A percentile compares a stretch with the other conserved stretches of the same genome.
Evolutionary conservation across 306 rosid genomes (phyloP).

Genomic region (Castanospermum australe): DNA sequence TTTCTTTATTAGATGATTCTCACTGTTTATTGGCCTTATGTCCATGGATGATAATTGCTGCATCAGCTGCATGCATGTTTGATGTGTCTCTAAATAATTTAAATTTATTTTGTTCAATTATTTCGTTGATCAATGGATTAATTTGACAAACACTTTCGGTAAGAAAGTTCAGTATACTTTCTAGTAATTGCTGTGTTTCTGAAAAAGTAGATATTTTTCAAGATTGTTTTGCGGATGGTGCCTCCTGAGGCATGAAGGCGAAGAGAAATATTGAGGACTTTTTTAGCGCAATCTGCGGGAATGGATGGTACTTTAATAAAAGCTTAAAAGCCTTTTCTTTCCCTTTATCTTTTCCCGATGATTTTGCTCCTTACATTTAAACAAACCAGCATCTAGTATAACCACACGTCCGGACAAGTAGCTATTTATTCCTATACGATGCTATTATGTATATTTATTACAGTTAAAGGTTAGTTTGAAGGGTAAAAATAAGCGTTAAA

Average conservation of each 20-base stretch:
- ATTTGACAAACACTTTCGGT: background rate
- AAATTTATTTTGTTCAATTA: background rate
- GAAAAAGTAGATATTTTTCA: background rate
- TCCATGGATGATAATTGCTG: background rate
- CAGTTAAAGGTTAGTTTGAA: no score
- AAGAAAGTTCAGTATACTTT: background rate
- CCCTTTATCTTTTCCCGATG: background rate
- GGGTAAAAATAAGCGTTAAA: no score
- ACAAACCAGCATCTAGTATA: background rate
- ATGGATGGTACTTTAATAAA: background rate
- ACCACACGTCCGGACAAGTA: no score
- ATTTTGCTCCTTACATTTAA: background rate
- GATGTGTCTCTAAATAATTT: slow-evolving; percentile 8
- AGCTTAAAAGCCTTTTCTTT: background rate
- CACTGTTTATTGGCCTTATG: background rate
- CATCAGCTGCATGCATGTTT: no score
- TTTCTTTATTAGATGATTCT: slow-evolving; percentile 13
- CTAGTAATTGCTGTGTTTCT: background rate
- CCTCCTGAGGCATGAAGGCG: background rate
- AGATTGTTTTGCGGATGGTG: slow-evolving; percentile 1
- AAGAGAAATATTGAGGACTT: background rate
- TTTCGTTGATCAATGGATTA: slow-evolving; percentile 9
- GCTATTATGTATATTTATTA: no score
- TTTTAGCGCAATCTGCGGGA: slow-evolving; percentile 24
- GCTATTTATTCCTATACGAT: background rate